phyloP scores from a whole-genome alignment of 345 rosid species.

The Eucalyptus polyanthemos region DNA sequence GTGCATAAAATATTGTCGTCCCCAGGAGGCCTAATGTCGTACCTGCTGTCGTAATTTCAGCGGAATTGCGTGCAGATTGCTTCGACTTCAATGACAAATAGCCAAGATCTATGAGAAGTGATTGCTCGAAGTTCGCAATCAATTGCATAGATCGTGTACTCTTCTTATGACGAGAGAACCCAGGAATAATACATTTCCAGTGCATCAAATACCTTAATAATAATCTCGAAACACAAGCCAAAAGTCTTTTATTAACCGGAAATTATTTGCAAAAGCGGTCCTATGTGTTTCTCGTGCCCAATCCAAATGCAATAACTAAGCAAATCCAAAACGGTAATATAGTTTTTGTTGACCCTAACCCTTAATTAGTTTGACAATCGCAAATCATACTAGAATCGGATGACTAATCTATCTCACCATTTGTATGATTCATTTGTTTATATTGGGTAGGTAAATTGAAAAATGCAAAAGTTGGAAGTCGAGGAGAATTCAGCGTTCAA shows the following conservation, averaged over 20 bases:
- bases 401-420: background rate
- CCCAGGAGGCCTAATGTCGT: background rate
- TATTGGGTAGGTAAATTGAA: background rate
- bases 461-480: background rate
- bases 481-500: background rate
- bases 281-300: background rate
- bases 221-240: accelerated
- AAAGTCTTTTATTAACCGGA: no score
- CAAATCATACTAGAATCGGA: background rate
- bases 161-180: background rate
- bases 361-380: background rate
- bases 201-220: accelerated
- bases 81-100: background rate
- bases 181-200: background rate
- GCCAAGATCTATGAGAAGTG: background rate
- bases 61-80: background rate
- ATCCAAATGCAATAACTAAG: background rate
- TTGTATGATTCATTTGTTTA: background rate
- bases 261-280: background rate
- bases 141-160: background rate
- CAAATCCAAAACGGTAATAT: background rate
- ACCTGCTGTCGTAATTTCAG: background rate
- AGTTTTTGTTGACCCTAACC: background rate
- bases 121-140: background rate
- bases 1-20: background rate